phyloP scores from a whole-genome alignment of 2,329 filamentous ascomycete genomes.

The Neopestalotiopsis rosae region DNA sequence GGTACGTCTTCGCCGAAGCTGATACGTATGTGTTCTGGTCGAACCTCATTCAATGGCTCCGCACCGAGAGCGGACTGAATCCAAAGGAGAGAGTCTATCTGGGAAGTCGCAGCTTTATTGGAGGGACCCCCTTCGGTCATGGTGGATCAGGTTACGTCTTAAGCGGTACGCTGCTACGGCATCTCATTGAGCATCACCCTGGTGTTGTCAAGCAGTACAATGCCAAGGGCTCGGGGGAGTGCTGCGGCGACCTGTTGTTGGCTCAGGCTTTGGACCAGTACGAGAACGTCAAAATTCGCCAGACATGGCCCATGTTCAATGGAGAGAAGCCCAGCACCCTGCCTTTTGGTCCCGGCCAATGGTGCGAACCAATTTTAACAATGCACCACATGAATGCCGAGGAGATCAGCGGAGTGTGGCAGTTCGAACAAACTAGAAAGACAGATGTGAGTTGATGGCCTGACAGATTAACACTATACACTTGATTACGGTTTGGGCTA shows the following conservation, averaged over 20 bases:
- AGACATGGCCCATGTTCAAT: conserved; percentile 59
- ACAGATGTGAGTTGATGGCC: conserved; percentile 40
- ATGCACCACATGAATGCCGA: conserved; percentile 61
- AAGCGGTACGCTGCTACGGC: conserved; percentile 56
- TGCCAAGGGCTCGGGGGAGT: conserved; percentile 46
- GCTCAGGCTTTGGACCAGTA: conserved; percentile 53
- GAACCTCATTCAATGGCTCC: conserved; percentile 57
- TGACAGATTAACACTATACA: background rate
- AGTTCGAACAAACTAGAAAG: conserved; percentile 56
- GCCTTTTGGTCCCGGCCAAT: conserved; percentile 53
- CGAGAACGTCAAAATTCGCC: conserved; percentile 46
- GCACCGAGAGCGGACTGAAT: conserved; percentile 43
- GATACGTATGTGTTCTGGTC: conserved; percentile 64
- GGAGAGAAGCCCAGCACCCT: conserved; percentile 59
- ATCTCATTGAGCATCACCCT: conserved; percentile 48
- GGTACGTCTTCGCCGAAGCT: conserved; percentile 66
- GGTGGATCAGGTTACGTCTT: conserved; percentile 63
- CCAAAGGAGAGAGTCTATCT: conserved; percentile 52
- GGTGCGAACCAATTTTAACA: conserved; percentile 63
- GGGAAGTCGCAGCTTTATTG: conserved; percentile 55
- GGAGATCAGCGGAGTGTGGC: conserved; percentile 57
- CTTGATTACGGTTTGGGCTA: background rate
- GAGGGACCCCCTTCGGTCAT: conserved; percentile 56
- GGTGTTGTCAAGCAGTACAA: conserved; percentile 54
- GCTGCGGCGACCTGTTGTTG: conserved; percentile 59